Evolutionary conservation across 202 grass and related monocot species (phyloP), one percentile per base, ranked within the genome.

Genomic region (Panicum virgatum): DNA sequence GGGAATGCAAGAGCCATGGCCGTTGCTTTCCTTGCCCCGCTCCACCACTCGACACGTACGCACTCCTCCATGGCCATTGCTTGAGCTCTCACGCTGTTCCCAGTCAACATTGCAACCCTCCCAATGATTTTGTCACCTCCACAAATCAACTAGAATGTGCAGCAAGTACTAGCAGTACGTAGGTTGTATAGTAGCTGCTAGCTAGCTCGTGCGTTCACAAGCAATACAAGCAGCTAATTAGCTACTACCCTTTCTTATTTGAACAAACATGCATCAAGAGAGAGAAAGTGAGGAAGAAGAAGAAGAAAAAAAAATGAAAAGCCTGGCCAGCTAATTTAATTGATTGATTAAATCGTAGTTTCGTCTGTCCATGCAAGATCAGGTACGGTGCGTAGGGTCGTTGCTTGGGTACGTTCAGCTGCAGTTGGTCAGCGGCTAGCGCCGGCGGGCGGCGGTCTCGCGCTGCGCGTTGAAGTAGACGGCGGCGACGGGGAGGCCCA

Each of bases 391-490:
- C 5, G 12, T 54, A 72, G 83, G 76, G 37, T 57, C 66, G n/a
- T 79, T 40, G 76, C 23, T 18, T 75, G 32, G 58, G 65, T 43
- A 69, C 26, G 38, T 68, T 68, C 34, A 56, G 36, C 48, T 19
- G 36, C 50, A 43, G 51, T 26, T 44, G n/a, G 13, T 65, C 16
- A 16, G 40, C 40, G 51, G 30, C 76, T 87, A 97, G 85, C 92
- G 95, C 57, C 95, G 87, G 63, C 95, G 90, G 18, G 95, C 92
- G n/a, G 95, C 95, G 27, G 92, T 97, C 92, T 97, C 95, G 12
- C 95, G 85, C 84, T 97, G 95, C 29, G 95, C 90, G 54, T 94
- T 94, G 92, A 97, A 97, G 71, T 97, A 97, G 82, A 97, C 88
- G 60, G 88, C 92, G 3, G 95, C 95, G 6, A 97, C 92, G 3